Percentiles rank a stretch among this genome's conserved stretches.
Evolutionary conservation across 1,284 basidiomycete genomes (phyloP).

Genomic region (Apiotrichum sp.): DNA sequence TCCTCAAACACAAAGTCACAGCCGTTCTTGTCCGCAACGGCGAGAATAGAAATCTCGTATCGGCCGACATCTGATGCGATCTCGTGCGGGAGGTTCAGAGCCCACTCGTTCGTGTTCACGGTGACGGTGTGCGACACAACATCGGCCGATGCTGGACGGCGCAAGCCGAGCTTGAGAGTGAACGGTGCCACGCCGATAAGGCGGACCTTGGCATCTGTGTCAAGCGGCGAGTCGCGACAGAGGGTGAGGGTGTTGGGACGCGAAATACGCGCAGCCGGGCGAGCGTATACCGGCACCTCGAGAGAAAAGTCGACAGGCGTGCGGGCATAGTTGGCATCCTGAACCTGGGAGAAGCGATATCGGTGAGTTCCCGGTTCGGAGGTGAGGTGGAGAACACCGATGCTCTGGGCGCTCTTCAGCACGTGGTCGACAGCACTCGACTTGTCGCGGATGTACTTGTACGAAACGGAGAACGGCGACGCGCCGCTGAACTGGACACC

Average conservation of each 20-base stretch:
- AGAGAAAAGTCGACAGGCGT: conserved; percentile 54
- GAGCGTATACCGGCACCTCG: conserved; percentile 71
- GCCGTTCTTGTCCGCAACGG: conserved; percentile 66
- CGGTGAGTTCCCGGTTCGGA: conserved; percentile 70
- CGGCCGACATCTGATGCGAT: conserved; percentile 69
- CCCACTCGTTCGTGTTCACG: conserved; percentile 63
- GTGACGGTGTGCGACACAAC: conserved; percentile 57
- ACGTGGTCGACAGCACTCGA: conserved; percentile 57
- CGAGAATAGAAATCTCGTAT: conserved; percentile 70
- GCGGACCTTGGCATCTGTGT: conserved; percentile 57
- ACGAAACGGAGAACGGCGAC: conserved; percentile 73
- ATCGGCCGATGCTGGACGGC: conserved; percentile 66
- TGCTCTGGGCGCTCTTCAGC: conserved; percentile 78
- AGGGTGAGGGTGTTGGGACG: conserved; percentile 62
- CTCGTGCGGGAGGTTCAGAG: conserved; percentile 65
- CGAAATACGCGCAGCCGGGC: conserved; percentile 71
- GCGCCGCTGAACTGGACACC: conserved; percentile 71
- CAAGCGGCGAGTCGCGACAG: conserved; percentile 57
- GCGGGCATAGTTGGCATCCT: conserved; percentile 68
- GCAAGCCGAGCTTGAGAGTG: conserved; percentile 63
- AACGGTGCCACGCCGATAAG: conserved; percentile 85
- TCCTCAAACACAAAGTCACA: conserved; percentile 69
- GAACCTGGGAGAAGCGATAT: conserved; percentile 82
- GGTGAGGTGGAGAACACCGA: conserved; percentile 77
- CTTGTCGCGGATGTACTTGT: conserved; percentile 42